These are phyloP conservation scores for Aegilops sharonensis DNA, from an alignment of 176 grass and related monocot species.

Conservation along the genomic window DNA sequence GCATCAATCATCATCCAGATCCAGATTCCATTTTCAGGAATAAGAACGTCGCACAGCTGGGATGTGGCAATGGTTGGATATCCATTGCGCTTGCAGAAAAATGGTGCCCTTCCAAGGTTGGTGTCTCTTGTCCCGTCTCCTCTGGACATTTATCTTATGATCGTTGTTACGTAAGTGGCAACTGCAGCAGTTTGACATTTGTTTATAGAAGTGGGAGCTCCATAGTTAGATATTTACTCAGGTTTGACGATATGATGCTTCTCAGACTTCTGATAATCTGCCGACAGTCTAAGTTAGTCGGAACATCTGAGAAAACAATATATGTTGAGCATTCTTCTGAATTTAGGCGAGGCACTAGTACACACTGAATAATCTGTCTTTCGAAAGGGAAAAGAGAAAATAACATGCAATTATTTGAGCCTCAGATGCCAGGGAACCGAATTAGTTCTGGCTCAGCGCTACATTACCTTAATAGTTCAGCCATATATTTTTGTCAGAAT, in stretches of 20 bases:
- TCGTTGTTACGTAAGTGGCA: background rate
- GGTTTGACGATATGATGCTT: background rate
- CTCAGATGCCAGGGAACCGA: background rate
- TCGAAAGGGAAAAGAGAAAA: background rate
- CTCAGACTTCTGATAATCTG: background rate
- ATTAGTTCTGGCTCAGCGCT: slow-evolving; percentile 10
- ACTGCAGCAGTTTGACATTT: background rate
- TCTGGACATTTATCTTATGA: background rate
- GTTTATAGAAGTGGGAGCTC: too few relatives aligned
- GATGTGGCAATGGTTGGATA: slow-evolving; percentile 98
- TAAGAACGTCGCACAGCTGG: slow-evolving; percentile 73
- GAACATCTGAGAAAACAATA: background rate
- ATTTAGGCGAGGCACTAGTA: background rate
- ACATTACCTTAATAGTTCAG: background rate
- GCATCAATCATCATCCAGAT: slow-evolving; percentile 80
- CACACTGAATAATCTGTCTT: background rate
- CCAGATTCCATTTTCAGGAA: slow-evolving; percentile 70
- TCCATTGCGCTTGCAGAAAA: slow-evolving; percentile 93
- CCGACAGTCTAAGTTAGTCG: background rate
- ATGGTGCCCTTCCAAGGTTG: slow-evolving; percentile 84
- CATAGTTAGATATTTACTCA: background rate
- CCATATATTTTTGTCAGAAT: too few relatives aligned
- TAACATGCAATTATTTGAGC: background rate
- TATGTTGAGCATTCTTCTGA: background rate
- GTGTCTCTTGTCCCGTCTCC: background rate